phyloP scores from a whole-genome alignment of 2,329 filamentous ascomycete genomes.

The Elsinoe perseae region DNA sequence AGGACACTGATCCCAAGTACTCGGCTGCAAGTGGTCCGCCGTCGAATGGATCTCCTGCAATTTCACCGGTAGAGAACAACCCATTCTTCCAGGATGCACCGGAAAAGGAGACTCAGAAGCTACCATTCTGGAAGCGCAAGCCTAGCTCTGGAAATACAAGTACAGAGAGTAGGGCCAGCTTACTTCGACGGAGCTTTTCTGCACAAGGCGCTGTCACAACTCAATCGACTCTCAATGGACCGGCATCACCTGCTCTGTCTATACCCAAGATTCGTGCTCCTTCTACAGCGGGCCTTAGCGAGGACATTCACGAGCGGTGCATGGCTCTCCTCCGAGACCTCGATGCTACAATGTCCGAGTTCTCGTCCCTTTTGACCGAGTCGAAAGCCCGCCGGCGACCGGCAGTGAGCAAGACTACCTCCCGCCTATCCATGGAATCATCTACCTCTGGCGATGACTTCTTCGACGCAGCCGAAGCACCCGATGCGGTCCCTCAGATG shows the following conservation, averaged over 20 bases:
- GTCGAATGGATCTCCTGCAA: conserved; percentile 15
- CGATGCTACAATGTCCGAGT: conserved; percentile 74
- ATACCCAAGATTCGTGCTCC: conserved; percentile 22
- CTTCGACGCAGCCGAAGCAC: conserved; percentile 76
- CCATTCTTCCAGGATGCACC: conserved; percentile 29
- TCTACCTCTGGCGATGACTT: conserved; percentile 72
- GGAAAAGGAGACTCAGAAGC: conserved; percentile 45
- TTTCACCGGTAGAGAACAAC: conserved; percentile 22
- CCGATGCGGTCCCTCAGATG: conserved; percentile 51
- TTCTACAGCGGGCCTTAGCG: conserved; percentile 23
- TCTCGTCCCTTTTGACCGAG: conserved; percentile 65
- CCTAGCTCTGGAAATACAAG: conserved; percentile 45
- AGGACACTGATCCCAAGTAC: conserved; percentile 67
- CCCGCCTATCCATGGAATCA: conserved; percentile 70
- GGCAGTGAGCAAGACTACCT: conserved; percentile 35
- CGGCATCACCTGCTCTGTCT: conserved; percentile 27
- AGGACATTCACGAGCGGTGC: conserved; percentile 71
- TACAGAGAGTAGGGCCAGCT: conserved; percentile 33
- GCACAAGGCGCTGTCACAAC: conserved; percentile 46
- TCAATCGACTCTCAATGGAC: conserved; percentile 24
- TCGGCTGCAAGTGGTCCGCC: conserved; percentile 37
- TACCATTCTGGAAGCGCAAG: conserved; percentile 90
- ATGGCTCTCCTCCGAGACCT: conserved; percentile 76
- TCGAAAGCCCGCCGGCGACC: conserved; percentile 68
- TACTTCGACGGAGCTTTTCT: conserved; percentile 45